Evolutionary conservation across 345 rosid species (phyloP).

Genomic region (Lenwebbia sp.): DNA sequence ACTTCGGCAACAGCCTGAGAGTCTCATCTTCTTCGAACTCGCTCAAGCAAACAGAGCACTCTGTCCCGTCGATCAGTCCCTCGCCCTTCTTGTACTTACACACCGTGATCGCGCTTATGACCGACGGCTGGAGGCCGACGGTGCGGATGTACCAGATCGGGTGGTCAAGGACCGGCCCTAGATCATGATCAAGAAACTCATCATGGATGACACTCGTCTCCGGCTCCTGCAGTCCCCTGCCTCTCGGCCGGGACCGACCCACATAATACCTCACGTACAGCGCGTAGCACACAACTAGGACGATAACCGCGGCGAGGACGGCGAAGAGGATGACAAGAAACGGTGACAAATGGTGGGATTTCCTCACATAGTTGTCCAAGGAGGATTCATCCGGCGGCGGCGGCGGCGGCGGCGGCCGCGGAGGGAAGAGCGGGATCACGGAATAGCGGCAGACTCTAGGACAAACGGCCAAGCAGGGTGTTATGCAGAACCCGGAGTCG

Average conservation of each 20-base stretch:
- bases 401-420: background rate
- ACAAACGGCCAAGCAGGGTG: background rate
- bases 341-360: background rate
- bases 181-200: constrained; percentile 28
- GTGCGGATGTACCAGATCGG: constrained; percentile 68
- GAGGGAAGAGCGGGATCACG: background rate
- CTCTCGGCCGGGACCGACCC: background rate
- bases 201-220: background rate
- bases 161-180: constrained; percentile 36
- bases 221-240: background rate
- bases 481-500: background rate
- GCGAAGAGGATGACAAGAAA: constrained; percentile 14
- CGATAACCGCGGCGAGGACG: constrained; percentile 11
- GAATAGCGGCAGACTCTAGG: constrained; percentile 9
- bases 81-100: constrained; percentile 33
- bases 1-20: constrained; percentile 56
- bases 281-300: constrained; percentile 13
- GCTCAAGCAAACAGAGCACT: constrained; percentile 65
- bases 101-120: constrained; percentile 43
- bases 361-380: accelerated
- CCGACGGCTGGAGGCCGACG: constrained; percentile 38
- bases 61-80: constrained; percentile 57
- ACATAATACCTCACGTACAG: constrained; percentile 14
- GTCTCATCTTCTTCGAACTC: constrained; percentile 65
- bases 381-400: background rate